Conservation (phyloP, 108 stramenopile genomes). For the Nitzschia palea region DNA sequence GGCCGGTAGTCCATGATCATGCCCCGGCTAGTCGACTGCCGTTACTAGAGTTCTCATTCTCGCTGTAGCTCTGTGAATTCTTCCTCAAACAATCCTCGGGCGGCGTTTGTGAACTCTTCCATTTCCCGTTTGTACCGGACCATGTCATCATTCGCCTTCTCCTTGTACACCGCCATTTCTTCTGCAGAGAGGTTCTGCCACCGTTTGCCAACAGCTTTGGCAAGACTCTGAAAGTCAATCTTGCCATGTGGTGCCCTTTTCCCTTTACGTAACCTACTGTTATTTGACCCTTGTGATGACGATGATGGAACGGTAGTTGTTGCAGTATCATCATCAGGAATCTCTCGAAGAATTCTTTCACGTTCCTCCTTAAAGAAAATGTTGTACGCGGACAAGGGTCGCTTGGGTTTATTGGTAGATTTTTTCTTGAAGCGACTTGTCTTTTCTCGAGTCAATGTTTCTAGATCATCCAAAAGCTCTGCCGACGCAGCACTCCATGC, state of each 20-base stretch:
- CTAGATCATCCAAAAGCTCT: conserved; percentile 25
- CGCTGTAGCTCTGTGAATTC: too few species aligned
- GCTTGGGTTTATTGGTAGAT: conserved; percentile 60
- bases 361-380: conserved; percentile 43
- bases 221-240: conserved; percentile 77
- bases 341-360: conserved; percentile 18
- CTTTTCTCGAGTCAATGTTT: conserved; percentile 11
- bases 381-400: conserved; percentile 65
- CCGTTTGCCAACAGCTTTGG: conserved; percentile 63
- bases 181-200: conserved; percentile 62
- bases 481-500: conserved; percentile 30
- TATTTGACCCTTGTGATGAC: neutral
- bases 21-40: too few species aligned
- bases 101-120: too few species aligned
- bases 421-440: conserved; percentile 32
- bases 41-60: too few species aligned
- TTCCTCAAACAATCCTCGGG: too few species aligned
- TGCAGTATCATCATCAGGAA: conserved; percentile 19
- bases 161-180: conserved; percentile 57
- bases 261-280: neutral
- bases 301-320: neutral
- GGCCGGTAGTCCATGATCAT: too few species aligned
- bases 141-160: conserved; percentile 61
- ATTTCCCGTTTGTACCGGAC: conserved; percentile 76
- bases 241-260: conserved; percentile 56